phyloP scores from a whole-genome alignment of 805 yeast genomes.

The Nakazawaea laoshanensis region DNA sequence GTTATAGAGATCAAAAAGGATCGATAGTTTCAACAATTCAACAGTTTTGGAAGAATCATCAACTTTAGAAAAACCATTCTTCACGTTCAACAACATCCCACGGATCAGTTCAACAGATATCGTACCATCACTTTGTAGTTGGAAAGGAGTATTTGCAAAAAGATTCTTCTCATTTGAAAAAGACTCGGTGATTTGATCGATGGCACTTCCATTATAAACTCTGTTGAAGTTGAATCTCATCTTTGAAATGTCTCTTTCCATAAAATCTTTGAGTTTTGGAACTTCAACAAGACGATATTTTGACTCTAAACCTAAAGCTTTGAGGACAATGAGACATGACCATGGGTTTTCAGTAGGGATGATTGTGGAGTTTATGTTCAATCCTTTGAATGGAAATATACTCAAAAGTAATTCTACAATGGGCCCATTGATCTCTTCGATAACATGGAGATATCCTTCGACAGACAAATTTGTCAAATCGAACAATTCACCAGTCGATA shows the following conservation, averaged over 20 bases:
- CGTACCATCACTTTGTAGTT: background rate
- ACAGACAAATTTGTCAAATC: slow-evolving; percentile 2
- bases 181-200: slow-evolving; percentile 3
- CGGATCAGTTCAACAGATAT: slow-evolving; percentile 5
- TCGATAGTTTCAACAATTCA: slow-evolving; percentile 3
- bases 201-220: slow-evolving; percentile 5
- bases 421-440: slow-evolving; percentile 4
- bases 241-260: slow-evolving; percentile 5
- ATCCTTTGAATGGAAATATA: background rate
- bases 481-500: slow-evolving; percentile 1
- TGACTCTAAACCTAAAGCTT: slow-evolving; percentile 1
- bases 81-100: slow-evolving; percentile 4
- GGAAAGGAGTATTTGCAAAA: background rate
- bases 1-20: slow-evolving; percentile 6
- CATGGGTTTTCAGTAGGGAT: slow-evolving; percentile 3
- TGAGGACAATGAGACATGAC: background rate
- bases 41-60: slow-evolving; percentile 6
- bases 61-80: background rate
- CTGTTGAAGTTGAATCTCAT: slow-evolving; percentile 7
- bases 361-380: background rate
- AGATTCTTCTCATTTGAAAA: background rate
- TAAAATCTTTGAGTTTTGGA: slow-evolving; percentile 4
- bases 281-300: slow-evolving; percentile 1
- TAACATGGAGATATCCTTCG: slow-evolving; percentile 2
- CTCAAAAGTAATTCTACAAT: slow-evolving; percentile 1